phyloP scores from a whole-genome alignment of 2,329 filamentous ascomycete species.

The Epicoccum nigrum region DNA sequence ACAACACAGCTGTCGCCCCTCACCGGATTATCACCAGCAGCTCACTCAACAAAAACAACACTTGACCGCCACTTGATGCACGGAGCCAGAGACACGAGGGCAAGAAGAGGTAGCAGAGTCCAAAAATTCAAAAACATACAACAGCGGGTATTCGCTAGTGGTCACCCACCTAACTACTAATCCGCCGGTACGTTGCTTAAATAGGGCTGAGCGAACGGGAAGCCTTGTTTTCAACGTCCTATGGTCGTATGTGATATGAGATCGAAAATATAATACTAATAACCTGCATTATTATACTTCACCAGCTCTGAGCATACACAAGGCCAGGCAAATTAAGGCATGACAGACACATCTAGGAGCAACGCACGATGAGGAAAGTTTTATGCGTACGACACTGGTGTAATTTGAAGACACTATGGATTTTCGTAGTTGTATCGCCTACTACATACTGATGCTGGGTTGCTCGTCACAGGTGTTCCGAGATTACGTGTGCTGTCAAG shows the following conservation, averaged over 20 bases:
- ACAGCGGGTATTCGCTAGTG: not conserved
- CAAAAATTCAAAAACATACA: not conserved
- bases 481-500: too few species aligned
- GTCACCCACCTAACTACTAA: not conserved
- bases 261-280: too few species aligned
- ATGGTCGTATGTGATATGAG: not conserved
- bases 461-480: not conserved
- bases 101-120: not conserved
- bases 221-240: not conserved
- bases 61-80: slow-evolving; percentile 11
- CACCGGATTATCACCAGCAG: not conserved
- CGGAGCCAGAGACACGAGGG: not conserved
- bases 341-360: too few species aligned
- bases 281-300: too few species aligned
- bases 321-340: too few species aligned
- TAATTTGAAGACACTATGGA: too few species aligned
- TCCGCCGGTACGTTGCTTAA: not conserved
- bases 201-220: not conserved
- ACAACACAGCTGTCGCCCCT: not conserved
- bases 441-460: too few species aligned
- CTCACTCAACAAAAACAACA: slow-evolving; percentile 5
- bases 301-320: too few species aligned
- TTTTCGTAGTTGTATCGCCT: not conserved
- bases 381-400: too few species aligned
- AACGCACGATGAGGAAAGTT: too few species aligned